Evolutionary conservation across 1,284 basidiomycete species (phyloP).

Genomic region (Hemileia vastatrix): DNA sequence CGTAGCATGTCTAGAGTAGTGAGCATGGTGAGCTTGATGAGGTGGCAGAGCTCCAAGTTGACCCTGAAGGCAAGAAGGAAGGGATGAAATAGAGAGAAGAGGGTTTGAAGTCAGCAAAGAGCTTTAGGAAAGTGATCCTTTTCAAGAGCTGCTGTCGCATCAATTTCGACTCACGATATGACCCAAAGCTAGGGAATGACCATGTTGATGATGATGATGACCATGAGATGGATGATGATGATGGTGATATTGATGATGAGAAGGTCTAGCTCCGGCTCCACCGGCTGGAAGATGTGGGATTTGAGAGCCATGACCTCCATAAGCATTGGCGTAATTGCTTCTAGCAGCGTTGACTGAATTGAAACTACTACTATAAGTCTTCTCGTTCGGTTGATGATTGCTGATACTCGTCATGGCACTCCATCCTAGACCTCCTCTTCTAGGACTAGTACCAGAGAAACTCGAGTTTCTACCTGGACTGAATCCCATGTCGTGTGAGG

Average conservation of each 20-base stretch:
- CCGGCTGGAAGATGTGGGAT: not conserved
- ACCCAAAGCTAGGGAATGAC: conserved; percentile 10
- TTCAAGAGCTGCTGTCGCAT: too few relatives aligned
- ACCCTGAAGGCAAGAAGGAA: not conserved
- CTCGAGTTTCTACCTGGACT: conserved; percentile 29
- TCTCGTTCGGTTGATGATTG: not conserved
- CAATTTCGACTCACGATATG: not conserved
- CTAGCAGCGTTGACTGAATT: not conserved
- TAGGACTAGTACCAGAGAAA: conserved; percentile 31
- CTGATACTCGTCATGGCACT: conserved; percentile 34
- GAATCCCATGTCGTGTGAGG: not conserved
- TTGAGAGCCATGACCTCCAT: not conserved
- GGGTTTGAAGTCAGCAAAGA: too few relatives aligned
- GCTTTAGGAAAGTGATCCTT: too few relatives aligned
- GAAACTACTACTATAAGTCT: not conserved
- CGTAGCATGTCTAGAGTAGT: conserved; percentile 30
- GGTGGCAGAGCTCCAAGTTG: conserved; percentile 26
- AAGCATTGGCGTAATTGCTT: conserved; percentile 1
- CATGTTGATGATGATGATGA: conserved; percentile 22
- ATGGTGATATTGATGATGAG: conserved; percentile 8
- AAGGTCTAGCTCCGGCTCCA: not conserved
- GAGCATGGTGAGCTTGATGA: conserved; percentile 13
- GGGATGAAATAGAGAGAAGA: too few relatives aligned
- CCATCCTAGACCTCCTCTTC: conserved; percentile 34
- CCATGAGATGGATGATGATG: too few relatives aligned